Base-by-base conservation (phyloP, 768 basidiomycete species). In the Mycena vitilis region DNA sequence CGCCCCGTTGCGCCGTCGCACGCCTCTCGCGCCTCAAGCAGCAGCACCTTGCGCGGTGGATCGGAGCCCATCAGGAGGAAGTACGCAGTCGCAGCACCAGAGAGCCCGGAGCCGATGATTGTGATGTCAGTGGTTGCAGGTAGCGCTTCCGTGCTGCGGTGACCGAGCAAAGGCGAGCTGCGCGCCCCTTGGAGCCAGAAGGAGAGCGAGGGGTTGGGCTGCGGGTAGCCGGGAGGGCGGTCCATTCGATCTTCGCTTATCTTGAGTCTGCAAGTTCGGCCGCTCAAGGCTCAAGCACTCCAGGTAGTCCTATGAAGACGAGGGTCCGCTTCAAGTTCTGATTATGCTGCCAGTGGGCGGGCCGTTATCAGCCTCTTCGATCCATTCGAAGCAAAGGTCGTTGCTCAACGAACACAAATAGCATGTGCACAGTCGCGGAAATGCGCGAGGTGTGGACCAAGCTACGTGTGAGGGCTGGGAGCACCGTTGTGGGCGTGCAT, bases 11-110 rank as follows among this genome's bases (percentile, higher is more conserved):
- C 78, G 7, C 78, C 78, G 8, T 70, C 60, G 54, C 76, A 76
- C 18, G 63, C 71, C 44, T 85, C 81, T n/a, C 85, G 65, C 18
- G 84, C 85, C 73, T 86, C 85, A 15, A 86, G 70, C 10, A 85
- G 72, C 23, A 81, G 75, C 36, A 86, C 76, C 38, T 57, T 57
- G 22, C 67, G 63, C 16, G 75, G 71, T 16, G 63, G 60, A 15
- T 66, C 58, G 23, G 70, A 65, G 30, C 71, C 66, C 18, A 72
- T 72, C 16, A 78, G 60, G n/a, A 80, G 62, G 52, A 72, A 74
- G 47, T 77, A 77, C 36, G 81, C 80, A 9, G 74, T 75, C 16
- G 74, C 73, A 2, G 76, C 74, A 8, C 81, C 81, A 11, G 78
- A 78, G 45, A 81, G 76, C n/a, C 81, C 81, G 15, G 76, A 75